phyloP scores from a whole-genome alignment of 768 basidiomycete species.

The Leccinum arenicola region DNA sequence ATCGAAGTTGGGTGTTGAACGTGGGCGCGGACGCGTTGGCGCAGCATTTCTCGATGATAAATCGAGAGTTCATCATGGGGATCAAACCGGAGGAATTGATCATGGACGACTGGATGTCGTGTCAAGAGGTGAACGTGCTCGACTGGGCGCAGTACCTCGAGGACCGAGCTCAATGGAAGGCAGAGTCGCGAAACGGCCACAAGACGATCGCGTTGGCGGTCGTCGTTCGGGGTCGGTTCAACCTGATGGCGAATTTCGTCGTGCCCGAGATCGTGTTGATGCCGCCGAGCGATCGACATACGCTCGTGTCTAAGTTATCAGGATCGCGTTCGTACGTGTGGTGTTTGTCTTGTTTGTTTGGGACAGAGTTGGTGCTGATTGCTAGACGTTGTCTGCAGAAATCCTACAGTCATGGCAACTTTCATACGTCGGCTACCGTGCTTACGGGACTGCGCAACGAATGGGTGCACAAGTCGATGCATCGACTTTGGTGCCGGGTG shows the following conservation, averaged over 20 bases:
- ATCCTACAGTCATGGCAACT: too few species aligned
- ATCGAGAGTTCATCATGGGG: slow-evolving; percentile 79
- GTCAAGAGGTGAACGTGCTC: slow-evolving; percentile 61
- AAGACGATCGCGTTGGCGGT: slow-evolving; percentile 72
- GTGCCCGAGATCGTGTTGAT: slow-evolving; percentile 80
- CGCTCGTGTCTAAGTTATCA: slow-evolving; percentile 75
- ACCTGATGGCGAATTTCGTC: slow-evolving; percentile 78
- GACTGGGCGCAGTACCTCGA: slow-evolving; percentile 86
- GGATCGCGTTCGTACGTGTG: slow-evolving; percentile 69
- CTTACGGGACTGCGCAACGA: slow-evolving; percentile 49
- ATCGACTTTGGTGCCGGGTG: slow-evolving; percentile 55
- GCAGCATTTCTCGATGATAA: slow-evolving; percentile 83
- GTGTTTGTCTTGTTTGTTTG: too few species aligned
- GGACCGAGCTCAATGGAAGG: slow-evolving; percentile 67
- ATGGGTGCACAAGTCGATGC: slow-evolving; percentile 66
- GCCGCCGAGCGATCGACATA: slow-evolving; percentile 56
- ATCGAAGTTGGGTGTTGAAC: slow-evolving; percentile 70
- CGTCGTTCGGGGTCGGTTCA: slow-evolving; percentile 78
- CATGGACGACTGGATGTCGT: slow-evolving; percentile 63
- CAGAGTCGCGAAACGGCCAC: slow-evolving; percentile 51
- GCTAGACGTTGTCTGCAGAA: too few species aligned
- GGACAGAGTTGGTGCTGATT: too few species aligned
- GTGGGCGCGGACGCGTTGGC: slow-evolving; percentile 62
- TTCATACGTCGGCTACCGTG: too few species aligned
- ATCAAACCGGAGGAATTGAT: slow-evolving; percentile 87